phyloP scores from a whole-genome alignment of 177 flowering plant species.

The Vitis hybrid region DNA sequence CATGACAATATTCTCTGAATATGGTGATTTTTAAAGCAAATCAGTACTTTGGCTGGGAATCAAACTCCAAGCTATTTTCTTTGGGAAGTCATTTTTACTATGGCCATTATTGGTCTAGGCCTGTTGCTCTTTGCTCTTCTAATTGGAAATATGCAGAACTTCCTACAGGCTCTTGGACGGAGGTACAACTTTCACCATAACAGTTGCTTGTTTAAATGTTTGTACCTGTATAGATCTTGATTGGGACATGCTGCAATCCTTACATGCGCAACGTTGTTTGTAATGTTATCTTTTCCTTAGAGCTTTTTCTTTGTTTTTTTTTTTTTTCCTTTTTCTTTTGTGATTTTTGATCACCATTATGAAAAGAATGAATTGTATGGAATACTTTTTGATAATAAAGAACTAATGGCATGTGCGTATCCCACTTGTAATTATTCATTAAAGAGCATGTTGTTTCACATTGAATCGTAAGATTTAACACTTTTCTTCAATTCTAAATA shows the following conservation, averaged over 20 bases:
- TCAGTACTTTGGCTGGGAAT: constrained; percentile 89
- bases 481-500: no score
- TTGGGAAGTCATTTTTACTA: constrained; percentile 85
- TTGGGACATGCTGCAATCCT: no score
- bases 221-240: no score
- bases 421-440: no score
- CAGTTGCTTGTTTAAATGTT: no score
- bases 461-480: no score
- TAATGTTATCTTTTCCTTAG: neutral
- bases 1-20: constrained; percentile 2
- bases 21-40: constrained; percentile 55
- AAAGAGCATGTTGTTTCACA: no score
- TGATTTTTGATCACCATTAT: no score
- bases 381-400: no score
- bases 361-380: no score
- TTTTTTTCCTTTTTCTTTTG: neutral
- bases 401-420: no score
- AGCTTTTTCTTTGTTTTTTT: no score
- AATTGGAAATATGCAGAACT: constrained; percentile 90
- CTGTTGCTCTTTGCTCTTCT: constrained; percentile 81
- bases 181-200: constrained; percentile 39
- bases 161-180: constrained; percentile 77
- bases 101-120: constrained; percentile 71
- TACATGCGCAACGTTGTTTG: neutral
- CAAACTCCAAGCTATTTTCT: constrained; percentile 69